A percentile compares a stretch with the other conserved stretches of the same genome.
These are phyloP conservation scores for Sphaerostilbella broomeana DNA, from an alignment of 2,329 filamentous ascomycete genomes.

Conservation along the genomic window DNA sequence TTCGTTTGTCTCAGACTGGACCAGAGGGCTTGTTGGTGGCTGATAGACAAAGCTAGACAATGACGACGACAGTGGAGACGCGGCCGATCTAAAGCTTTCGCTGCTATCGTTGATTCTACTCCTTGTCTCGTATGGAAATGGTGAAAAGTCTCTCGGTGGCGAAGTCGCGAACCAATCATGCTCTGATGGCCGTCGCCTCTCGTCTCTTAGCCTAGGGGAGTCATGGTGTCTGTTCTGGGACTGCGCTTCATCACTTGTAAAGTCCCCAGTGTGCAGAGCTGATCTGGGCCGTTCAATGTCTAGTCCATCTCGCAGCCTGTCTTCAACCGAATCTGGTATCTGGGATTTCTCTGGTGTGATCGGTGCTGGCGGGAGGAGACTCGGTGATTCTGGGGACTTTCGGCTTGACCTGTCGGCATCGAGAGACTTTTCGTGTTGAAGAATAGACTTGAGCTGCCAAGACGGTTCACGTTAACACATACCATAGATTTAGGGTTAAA, in stretches of 20 bases:
- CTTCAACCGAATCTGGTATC: conserved; percentile 25
- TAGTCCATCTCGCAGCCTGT: conserved; percentile 46
- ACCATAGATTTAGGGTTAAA: not conserved
- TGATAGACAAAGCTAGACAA: conserved; percentile 77
- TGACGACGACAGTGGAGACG: conserved; percentile 63
- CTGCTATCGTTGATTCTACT: conserved; percentile 25
- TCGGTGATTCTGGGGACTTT: conserved; percentile 31
- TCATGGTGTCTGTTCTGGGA: conserved; percentile 13
- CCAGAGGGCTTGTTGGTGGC: conserved; percentile 84
- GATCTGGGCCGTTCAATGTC: conserved; percentile 79
- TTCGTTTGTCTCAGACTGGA: conserved; percentile 80
- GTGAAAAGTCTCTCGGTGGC: conserved; percentile 45
- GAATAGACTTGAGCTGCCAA: conserved; percentile 33
- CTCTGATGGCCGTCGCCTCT: conserved; percentile 18
- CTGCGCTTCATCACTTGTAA: conserved; percentile 39
- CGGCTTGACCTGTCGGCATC: conserved; percentile 20
- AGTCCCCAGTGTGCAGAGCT: conserved; percentile 61
- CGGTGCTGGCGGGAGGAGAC: conserved; percentile 39
- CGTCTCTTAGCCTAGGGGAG: conserved; percentile 5
- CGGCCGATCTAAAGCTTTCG: conserved; percentile 37
- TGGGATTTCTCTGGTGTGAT: conserved; percentile 41
- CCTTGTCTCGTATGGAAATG: conserved; percentile 38
- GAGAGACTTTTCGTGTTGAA: conserved; percentile 20
- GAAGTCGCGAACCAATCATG: conserved; percentile 49
- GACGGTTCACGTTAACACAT: not conserved